Base-by-base conservation (phyloP, 2,329 filamentous ascomycete genomes). In the Peltaster fructicola region DNA sequence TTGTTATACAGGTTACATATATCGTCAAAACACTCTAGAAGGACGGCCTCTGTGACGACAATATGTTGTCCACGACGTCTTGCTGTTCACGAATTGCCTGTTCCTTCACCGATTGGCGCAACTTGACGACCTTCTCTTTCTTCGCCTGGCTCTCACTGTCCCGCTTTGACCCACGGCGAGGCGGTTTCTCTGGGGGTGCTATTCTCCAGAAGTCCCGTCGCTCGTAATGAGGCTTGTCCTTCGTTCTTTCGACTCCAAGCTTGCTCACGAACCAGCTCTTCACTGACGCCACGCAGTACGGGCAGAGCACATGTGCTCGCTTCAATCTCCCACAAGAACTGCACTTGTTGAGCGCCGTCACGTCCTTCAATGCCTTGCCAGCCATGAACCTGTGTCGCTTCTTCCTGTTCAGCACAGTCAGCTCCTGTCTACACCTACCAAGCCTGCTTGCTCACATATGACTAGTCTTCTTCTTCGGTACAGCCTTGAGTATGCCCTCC, bases 391-490 rank as follows among this genome's bases (percentile, higher is more conserved):
- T 71, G 47, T 82, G 74, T 40, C 88, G 68, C 64, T 82, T 92
- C 61, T 88, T 92, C 27, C 27, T 29, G 27, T 15, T 4, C 15
- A 12, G 15, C 25, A n/a, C 22, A n/a, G 25, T 31, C 14, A 28
- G 26, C 15, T 3, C 8, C 6, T 18, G 20, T 14, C 12, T 16
- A n/a, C 5, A 7, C 12, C 17, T 15, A 14, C 7, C 11, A 13
- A 7, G 5, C 12, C 14, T 12, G 16, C 11, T n/a, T 9, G 14
- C n/a, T 12, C 25, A 29, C 61, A 80, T 80, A 53, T 98, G 81
- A 20, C 85, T 93, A 16, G 82, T 90, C 68, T 95, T 98, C 61
- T 92, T 95, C 66, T 98, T 98, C 4, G 88, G 88, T 9, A 95
- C 88, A 1, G 88, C 88, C 37, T 73, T 73, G 38, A 98, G 63